Base-by-base conservation (phyloP, 2,329 filamentous ascomycete genomes). In the Macrophomina phaseolina region DNA sequence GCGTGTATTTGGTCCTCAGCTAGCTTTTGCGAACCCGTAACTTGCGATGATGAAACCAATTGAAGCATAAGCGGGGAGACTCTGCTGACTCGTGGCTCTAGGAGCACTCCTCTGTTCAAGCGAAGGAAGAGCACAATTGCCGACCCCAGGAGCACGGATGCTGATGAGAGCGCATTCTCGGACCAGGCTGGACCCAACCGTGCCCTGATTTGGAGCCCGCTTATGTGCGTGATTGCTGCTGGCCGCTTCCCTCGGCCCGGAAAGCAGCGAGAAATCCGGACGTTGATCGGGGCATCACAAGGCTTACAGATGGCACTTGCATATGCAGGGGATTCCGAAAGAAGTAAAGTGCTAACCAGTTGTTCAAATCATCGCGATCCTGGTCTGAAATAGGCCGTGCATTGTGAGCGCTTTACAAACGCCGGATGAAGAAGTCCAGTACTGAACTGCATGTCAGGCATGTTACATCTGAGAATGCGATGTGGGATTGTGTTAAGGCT, bases 321-420 rank as follows among this genome's bases (percentile, higher is more conserved):
- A 61, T 61, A 62, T 62, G 58, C 42, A 62, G 58, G 58, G 58
- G 58, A 62, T 38, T 62, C 46, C 36, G 42, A 30, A 62, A 38
- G 16, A 36, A 45, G 58, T 49, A 62, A 62, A 3, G 32, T n/a
- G 23, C n/a, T 18, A 49, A 12, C 58, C n/a, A 18, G 30, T 16
- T n/a, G n/a, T 12, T 45, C 58, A 45, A 32, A 38, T 16, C 58
- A 49, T 62, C 42, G 58, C 18, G 45, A 49, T 62, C 45, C 38
- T n/a, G 32, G 12, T 53, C 30, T 38, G 16, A 34, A 16, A 36
- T 23, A 23, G 5, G 12, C 23, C 32, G 7, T 14, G 52, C 32
- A 36, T 36, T 16, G n/a, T 14, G 11, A n/a, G 18, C 34, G 12
- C 52, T 36, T 18, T 11, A 6, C 34, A 32, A 18, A 38, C 30